Evolutionary conservation across 1,139 yeast species (phyloP), one percentile per base, ranked within the genome.

Genomic region (Diutina siamensis): DNA sequence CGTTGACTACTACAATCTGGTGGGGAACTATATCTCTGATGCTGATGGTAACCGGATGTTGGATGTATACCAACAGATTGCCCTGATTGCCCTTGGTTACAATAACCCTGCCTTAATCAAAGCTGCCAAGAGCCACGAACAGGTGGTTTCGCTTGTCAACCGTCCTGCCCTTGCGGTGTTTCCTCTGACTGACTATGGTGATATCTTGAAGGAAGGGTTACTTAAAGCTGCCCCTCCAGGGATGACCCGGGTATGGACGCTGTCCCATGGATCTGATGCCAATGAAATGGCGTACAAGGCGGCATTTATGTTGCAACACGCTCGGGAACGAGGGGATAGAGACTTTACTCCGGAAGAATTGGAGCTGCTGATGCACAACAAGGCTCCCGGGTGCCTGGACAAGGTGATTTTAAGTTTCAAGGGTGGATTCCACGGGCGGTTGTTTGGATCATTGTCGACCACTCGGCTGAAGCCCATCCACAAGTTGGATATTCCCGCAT

Each of bases 201-300:
- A 68, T 18, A 73, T 79, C 44, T 63, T 81, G 55, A 62, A 67
- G 48, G 72, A 76, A 27, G 75, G 85, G 31, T 67, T 82, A 46
- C 67, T 77, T 53, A 73, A 76, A 3, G 83, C 80, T 48, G 87
- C 88, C 35, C 89, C 88, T 51, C 73, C 76, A 49, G 87, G 87
- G 13, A 73, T 78, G 63, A 61, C 63, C 48, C 71, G 72, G 53
- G 78, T 82, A 35, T 80, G 87, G 83, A 77, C 83, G 25, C 83
- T 84, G 13, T 69, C 80, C 45, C 73, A 83, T 40, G 88, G 89
- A 46, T 80, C 87, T 2, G 83, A 79, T 61, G 88, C 89, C 48
- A 82, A 81, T 57, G 89, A 82, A 62, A 72, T 82, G 51, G 88
- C 89, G 3, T 81, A 71, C 64, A 81, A 82, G 59, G 88, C 88